Percentiles rank a stretch among this genome's conserved stretches.
Conservation (phyloP, 805 yeast genomes). For the Sugiyamaella smithiae region DNA sequence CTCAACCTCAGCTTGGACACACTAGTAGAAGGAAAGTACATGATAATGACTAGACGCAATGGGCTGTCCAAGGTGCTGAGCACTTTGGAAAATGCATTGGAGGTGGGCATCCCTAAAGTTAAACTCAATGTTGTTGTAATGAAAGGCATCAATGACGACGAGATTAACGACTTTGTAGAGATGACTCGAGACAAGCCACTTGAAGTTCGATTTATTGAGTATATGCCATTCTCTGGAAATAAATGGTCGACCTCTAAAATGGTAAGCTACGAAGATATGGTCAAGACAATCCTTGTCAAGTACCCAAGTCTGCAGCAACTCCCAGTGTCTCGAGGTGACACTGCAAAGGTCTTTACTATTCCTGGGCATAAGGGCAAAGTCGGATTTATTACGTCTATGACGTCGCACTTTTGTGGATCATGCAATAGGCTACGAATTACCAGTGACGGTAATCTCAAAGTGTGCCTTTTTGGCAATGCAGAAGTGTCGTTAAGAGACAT, state of each 20-base stretch:
- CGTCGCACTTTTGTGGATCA: constrained; percentile 49
- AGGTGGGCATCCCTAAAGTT: constrained; percentile 44
- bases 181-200: constrained; percentile 40
- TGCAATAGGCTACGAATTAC: constrained; percentile 54
- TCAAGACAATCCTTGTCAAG: constrained; percentile 33
- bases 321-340: constrained; percentile 41
- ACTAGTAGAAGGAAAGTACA: constrained; percentile 49
- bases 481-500: constrained; percentile 49
- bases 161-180: constrained; percentile 46
- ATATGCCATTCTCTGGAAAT: constrained; percentile 59
- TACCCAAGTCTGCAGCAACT: constrained; percentile 35
- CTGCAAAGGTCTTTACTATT: constrained; percentile 47
- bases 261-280: constrained; percentile 46
- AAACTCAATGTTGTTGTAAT: constrained; percentile 52
- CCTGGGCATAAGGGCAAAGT: constrained; percentile 44
- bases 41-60: constrained; percentile 48
- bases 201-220: constrained; percentile 54
- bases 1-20: constrained; percentile 51
- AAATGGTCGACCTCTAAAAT: constrained; percentile 48
- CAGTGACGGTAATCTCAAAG: constrained; percentile 53
- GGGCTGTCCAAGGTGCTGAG: constrained; percentile 47
- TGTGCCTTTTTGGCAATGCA: constrained; percentile 52
- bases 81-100: constrained; percentile 44
- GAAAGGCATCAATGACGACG: constrained; percentile 51
- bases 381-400: constrained; percentile 58